A percentile compares a stretch with the other conserved stretches of the same genome.
phyloP scores from a whole-genome alignment of 2,329 filamentous ascomycete species.

The Fusarium sp. region DNA sequence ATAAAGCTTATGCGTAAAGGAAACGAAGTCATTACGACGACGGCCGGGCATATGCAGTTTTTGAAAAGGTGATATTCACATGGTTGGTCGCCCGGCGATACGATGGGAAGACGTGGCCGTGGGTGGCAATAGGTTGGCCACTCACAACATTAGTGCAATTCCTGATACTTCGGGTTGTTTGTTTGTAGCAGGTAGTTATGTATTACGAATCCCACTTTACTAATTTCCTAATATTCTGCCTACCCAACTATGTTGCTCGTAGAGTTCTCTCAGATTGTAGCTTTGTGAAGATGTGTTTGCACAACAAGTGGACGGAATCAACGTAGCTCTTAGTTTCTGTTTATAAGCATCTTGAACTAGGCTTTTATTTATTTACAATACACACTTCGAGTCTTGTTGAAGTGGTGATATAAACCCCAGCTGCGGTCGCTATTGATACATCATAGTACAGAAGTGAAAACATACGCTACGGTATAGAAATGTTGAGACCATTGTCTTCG shows the following conservation, averaged over 20 bases:
- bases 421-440: background rate
- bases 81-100: background rate
- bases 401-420: background rate
- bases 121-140: background rate
- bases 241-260: background rate
- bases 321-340: background rate
- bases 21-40: background rate
- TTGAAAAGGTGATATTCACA: background rate
- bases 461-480: background rate
- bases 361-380: background rate
- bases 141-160: background rate
- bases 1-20: slow-evolving; percentile 46
- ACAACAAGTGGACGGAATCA: background rate
- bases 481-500: background rate
- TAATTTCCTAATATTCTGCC: background rate
- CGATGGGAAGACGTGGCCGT: background rate
- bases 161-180: slow-evolving; percentile 17
- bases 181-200: slow-evolving; percentile 34
- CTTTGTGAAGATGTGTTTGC: background rate
- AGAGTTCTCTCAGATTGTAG: background rate
- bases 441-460: background rate
- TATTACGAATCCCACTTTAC: slow-evolving; percentile 26
- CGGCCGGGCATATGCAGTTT: background rate
- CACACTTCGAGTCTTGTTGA: background rate
- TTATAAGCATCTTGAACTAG: background rate